phyloP scores from a whole-genome alignment of 345 rosid species.

The Brassica nigra region DNA sequence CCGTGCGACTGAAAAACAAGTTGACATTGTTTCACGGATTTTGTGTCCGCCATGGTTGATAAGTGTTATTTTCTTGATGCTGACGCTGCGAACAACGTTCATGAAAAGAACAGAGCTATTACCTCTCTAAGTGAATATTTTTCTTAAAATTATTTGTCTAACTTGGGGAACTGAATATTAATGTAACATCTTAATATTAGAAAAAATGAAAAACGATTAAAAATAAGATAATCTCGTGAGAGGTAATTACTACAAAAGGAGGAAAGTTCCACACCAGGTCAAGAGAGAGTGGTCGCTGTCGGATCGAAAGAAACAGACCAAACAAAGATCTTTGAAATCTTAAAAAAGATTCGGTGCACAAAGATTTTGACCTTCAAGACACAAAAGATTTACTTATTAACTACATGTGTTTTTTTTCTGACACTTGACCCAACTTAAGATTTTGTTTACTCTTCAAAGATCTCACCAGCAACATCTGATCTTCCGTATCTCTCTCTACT shows the following conservation, averaged over 20 bases:
- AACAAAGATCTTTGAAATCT: conserved; percentile 40
- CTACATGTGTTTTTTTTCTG: background rate
- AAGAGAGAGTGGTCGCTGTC: conserved; percentile 35
- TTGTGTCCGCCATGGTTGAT: too few species aligned
- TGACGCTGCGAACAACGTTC: too few species aligned
- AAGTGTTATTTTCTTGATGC: too few species aligned
- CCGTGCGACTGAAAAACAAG: too few species aligned
- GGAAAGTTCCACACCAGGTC: conserved; percentile 30
- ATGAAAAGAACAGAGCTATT: too few species aligned
- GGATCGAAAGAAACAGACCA: conserved; percentile 42
- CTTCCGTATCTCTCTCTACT: conserved; percentile 26
- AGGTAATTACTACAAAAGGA: conserved; percentile 13
- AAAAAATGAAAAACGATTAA: background rate
- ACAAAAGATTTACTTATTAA: background rate
- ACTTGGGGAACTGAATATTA: background rate
- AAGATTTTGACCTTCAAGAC: conserved; percentile 35
- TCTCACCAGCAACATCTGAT: conserved; percentile 39
- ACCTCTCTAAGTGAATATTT: background rate
- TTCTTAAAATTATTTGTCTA: background rate
- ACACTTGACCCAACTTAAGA: conserved; percentile 35
- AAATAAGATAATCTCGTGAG: background rate
- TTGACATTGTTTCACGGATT: too few species aligned
- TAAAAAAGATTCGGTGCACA: conserved; percentile 41
- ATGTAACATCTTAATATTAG: background rate
- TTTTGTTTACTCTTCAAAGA: conserved; percentile 41